Percentiles rank a stretch among this genome's conserved stretches.
phyloP scores from a whole-genome alignment of 257 asterid species.

The Voacanga thouarsii region DNA sequence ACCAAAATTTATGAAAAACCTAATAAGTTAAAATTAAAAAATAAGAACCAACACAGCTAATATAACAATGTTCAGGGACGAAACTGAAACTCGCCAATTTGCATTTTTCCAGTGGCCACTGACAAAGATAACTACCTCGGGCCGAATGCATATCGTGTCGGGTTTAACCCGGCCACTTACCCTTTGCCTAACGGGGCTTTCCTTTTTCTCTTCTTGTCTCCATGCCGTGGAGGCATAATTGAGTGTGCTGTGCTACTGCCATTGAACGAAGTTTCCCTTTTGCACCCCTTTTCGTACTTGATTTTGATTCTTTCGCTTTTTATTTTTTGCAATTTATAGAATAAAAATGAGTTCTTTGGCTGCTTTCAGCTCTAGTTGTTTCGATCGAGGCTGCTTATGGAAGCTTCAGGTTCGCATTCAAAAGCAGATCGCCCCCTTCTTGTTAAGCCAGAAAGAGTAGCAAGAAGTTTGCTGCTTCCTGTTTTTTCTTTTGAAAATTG shows the following conservation, averaged over 20 bases:
- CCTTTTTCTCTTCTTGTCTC: background rate
- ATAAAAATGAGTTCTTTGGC: conserved; percentile 31
- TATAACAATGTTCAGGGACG: too few species aligned
- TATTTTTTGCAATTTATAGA: background rate
- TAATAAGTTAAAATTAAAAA: too few species aligned
- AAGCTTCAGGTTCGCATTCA: conserved; percentile 29
- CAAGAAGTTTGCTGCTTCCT: background rate
- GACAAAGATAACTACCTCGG: too few species aligned
- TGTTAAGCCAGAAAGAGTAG: background rate
- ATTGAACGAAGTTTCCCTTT: background rate
- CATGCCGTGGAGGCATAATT: background rate
- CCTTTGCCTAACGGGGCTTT: too few species aligned
- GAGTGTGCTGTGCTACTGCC: background rate
- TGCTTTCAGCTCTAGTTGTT: conserved; percentile 23
- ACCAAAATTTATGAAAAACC: too few species aligned
- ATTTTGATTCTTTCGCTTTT: background rate
- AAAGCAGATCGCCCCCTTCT: background rate
- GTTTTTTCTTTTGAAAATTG: background rate
- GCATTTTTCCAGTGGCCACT: too few species aligned
- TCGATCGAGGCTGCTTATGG: conserved; percentile 19
- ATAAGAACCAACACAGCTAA: too few species aligned
- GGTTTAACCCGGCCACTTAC: too few species aligned
- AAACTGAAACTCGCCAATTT: too few species aligned
- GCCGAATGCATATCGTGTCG: too few species aligned
- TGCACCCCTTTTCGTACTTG: background rate